phyloP scores from a whole-genome alignment of 129 eudicot genomes.

The Artemisia argyi region DNA sequence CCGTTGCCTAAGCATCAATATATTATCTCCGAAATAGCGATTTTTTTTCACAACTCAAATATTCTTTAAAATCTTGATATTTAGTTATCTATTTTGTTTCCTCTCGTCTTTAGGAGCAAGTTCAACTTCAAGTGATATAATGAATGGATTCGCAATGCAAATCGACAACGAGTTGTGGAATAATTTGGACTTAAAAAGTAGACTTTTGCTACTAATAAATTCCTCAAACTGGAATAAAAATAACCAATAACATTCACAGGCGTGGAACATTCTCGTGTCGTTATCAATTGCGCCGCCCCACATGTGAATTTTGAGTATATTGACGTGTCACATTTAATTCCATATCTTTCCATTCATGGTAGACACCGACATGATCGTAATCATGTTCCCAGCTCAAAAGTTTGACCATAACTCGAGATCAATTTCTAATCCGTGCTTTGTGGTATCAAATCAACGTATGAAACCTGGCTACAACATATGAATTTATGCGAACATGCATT shows the following conservation, averaged over 20 bases:
- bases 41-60: too few species aligned
- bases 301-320: conserved; percentile 31
- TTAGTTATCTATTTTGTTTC: too few species aligned
- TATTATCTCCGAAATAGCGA: too few species aligned
- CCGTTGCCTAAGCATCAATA: too few species aligned
- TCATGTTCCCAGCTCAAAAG: conserved; percentile 23
- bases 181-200: not conserved
- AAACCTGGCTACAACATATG: not conserved
- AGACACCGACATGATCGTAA: conserved; percentile 20
- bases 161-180: conserved; percentile 1
- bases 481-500: not conserved
- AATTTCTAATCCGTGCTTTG: conserved; percentile 4
- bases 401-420: conserved; percentile 24
- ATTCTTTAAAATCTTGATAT: too few species aligned
- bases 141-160: not conserved
- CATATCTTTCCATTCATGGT: not conserved
- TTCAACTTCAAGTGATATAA: too few species aligned
- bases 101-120: too few species aligned
- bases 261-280: conserved; percentile 34
- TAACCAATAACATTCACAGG: conserved; percentile 12
- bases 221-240: not conserved
- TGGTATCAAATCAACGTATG: conserved; percentile 12
- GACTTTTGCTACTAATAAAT: not conserved
- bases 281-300: conserved; percentile 47
- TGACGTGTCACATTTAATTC: conserved; percentile 29